Conservation (phyloP, 495 filamentous ascomycete genomes). For the Cenococcum geophilum region DNA sequence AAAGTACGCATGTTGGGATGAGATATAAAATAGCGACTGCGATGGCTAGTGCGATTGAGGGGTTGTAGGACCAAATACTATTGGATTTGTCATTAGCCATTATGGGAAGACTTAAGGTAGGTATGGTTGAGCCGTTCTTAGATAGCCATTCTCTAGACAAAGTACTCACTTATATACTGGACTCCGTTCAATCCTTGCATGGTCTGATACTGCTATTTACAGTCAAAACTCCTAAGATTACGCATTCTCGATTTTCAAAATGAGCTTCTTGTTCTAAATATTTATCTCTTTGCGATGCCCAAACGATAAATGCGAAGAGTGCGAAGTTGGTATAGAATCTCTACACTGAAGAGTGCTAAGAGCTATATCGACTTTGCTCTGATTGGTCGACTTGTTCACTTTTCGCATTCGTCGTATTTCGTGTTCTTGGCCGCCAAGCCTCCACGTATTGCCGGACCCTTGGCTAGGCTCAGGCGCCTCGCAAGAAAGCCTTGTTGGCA, state of each 20-base stretch:
- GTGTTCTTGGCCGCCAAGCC: neutral
- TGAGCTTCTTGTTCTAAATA: neutral
- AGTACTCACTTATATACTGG: neutral
- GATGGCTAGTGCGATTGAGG: slow-evolving; percentile 17
- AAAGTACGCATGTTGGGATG: slow-evolving; percentile 14
- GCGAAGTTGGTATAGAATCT: neutral
- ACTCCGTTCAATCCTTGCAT: neutral
- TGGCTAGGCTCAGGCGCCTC: neutral
- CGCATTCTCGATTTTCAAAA: neutral
- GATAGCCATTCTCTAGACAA: neutral
- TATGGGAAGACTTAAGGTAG: neutral
- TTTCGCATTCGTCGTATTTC: slow-evolving; percentile 4
- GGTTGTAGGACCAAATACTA: slow-evolving; percentile 16
- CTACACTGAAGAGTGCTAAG: neutral
- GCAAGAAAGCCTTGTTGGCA: neutral
- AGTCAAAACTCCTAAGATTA: neutral
- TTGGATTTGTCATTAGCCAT: neutral
- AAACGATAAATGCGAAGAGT: neutral
- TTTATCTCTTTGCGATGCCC: neutral
- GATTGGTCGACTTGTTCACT: neutral
- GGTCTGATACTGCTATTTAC: neutral
- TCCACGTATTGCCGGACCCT: neutral
- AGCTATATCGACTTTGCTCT: neutral
- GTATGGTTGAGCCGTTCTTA: neutral
- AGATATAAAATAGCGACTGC: slow-evolving; percentile 17